Evolutionary conservation across 345 rosid genomes (phyloP), one percentile per base, ranked within the genome.

Genomic region (Rubroshorea leprosula): DNA sequence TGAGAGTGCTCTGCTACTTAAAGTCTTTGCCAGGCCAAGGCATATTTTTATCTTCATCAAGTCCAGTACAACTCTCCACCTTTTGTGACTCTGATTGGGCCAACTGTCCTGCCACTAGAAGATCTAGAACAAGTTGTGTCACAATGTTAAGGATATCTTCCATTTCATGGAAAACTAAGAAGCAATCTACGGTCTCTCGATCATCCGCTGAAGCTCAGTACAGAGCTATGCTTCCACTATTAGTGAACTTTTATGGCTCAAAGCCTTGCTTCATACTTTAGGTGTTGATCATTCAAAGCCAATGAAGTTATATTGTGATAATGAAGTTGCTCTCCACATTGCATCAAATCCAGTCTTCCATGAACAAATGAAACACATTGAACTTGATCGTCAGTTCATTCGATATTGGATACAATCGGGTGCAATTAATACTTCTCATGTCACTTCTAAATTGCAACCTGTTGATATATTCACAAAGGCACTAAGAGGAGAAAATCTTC

Each of bases 31-130:
- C 46, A 2, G 16, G 46, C 6, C 46, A 41, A 9, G 46, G 6
- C 9, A 41, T 41, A 5, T 41, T 41, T 41, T 11, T 41, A 6
- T 15, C 46, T 5, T 41, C 46, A 9, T 41, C 46, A 1, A 13
- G 46, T 11, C 9, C 46, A 2, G 3, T 41, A 13, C 13, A 41
- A 15, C 46, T 41, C n/a, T 15, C 2, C 3, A 11, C 46, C 16
- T 41, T 2, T 41, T 41, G 46, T 41, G 46, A 41, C n/a, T 41
- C 46, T 41, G 46, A 41, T 41, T 41, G 46, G 46, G 46, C 46
- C 2, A 41, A 11, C 9, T 41, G 46, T 13, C 46, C 46, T 13
- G 8, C 31, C 31, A 27, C 31, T 27, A 27, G 31, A 27, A 4
- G 31, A 27, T 27, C 31, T 27, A 27, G 5, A 3, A 3, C 31